Evolutionary conservation across 768 basidiomycete species (phyloP).

Genomic region (Serendipita indica): DNA sequence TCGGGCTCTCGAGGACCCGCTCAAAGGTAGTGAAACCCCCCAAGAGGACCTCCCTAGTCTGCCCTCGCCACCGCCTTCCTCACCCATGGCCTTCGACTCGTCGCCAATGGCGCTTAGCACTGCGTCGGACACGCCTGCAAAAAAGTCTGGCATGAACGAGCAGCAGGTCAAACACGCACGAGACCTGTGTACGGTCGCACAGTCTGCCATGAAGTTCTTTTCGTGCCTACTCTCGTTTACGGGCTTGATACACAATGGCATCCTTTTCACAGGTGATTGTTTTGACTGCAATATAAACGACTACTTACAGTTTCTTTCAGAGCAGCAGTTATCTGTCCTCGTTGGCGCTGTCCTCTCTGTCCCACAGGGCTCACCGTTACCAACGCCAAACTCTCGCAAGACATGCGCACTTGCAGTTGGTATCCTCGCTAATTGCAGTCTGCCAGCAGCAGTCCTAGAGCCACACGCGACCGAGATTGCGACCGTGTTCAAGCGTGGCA

Average conservation of each 20-base stretch:
- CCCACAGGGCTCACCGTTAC: conserved; percentile 50
- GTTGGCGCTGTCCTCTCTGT: conserved; percentile 54
- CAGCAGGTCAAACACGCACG: conserved; percentile 67
- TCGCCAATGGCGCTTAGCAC: conserved; percentile 17
- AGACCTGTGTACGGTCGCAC: conserved; percentile 59
- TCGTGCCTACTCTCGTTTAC: conserved; percentile 41
- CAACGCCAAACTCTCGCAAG: conserved; percentile 75
- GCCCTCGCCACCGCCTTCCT: conserved; percentile 34
- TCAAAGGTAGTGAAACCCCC: not conserved
- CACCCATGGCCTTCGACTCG: conserved; percentile 27
- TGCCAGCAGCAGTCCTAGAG: conserved; percentile 44
- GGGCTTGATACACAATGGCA: conserved; percentile 32
- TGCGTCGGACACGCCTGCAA: conserved; percentile 43
- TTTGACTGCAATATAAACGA: conserved; percentile 12
- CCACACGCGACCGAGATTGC: conserved; percentile 55
- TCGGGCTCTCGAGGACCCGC: conserved; percentile 48
- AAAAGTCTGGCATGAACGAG: conserved; percentile 52
- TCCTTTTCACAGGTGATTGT: conserved; percentile 46
- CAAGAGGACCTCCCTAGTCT: conserved; percentile 14
- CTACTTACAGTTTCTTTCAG: conserved; percentile 24
- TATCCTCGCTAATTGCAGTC: conserved; percentile 54
- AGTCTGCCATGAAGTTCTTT: conserved; percentile 55
- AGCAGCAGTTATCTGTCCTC: conserved; percentile 42
- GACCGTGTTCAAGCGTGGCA: conserved; percentile 54
- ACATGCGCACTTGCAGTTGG: conserved; percentile 66